Conservation (phyloP, 2,329 filamentous ascomycete genomes). For the Plenodomus lindquistii region DNA sequence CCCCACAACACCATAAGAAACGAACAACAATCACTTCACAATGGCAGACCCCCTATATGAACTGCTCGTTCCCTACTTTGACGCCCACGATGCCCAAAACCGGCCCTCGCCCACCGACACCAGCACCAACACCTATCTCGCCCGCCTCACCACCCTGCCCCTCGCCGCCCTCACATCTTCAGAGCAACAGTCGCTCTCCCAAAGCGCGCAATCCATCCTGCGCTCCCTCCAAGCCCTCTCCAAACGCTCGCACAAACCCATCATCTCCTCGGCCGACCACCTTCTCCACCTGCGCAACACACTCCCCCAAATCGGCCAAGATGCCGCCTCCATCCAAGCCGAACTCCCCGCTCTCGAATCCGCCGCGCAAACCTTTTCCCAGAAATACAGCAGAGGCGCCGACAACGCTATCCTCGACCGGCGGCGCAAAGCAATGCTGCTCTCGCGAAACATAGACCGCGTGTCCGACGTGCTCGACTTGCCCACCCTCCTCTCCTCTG, state of each 20-base stretch:
- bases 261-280: constrained; percentile 79
- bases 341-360: constrained; percentile 78
- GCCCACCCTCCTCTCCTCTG: constrained; percentile 80
- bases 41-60: constrained; percentile 71
- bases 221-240: constrained; percentile 85
- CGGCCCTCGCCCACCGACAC: constrained; percentile 53
- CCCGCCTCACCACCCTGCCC: constrained; percentile 75
- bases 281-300: constrained; percentile 73
- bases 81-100: constrained; percentile 45
- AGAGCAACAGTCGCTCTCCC: constrained; percentile 79
- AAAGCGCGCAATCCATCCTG: constrained; percentile 77
- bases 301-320: constrained; percentile 70
- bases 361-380: constrained; percentile 77
- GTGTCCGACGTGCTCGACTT: constrained; percentile 90
- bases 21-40: neutral
- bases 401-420: constrained; percentile 67
- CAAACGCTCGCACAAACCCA: constrained; percentile 82
- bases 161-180: constrained; percentile 71
- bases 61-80: constrained; percentile 67
- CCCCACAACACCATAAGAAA: neutral
- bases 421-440: constrained; percentile 76
- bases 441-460: constrained; percentile 85
- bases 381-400: constrained; percentile 77
- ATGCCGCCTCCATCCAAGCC: constrained; percentile 68
- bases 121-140: constrained; percentile 71